phyloP scores from a whole-genome alignment of 106 monocot species.

The Posidonia australis region DNA sequence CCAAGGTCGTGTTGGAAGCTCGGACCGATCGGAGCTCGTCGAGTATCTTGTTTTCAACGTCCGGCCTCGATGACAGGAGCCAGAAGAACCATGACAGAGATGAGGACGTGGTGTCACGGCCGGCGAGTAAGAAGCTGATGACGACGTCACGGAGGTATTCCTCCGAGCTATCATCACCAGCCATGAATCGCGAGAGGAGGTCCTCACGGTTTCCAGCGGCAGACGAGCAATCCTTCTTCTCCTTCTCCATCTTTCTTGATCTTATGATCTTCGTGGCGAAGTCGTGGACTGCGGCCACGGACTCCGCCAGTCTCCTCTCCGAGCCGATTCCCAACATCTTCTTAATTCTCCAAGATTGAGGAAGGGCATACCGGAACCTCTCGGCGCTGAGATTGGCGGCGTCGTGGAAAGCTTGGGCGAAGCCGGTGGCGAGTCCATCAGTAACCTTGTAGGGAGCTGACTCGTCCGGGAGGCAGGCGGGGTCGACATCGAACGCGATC shows the following conservation, averaged over 20 bases:
- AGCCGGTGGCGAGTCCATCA: neutral
- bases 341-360: slow-evolving; percentile 18
- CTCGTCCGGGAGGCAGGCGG: slow-evolving; percentile 14
- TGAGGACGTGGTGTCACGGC: slow-evolving; percentile 16
- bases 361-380: slow-evolving; percentile 29
- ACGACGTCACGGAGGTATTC: slow-evolving; percentile 14
- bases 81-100: slow-evolving; percentile 21
- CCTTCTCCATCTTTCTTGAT: slow-evolving; percentile 8
- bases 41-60: slow-evolving; percentile 8
- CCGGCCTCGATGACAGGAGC: slow-evolving; percentile 10
- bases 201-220: neutral
- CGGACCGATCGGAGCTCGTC: slow-evolving; percentile 6
- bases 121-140: slow-evolving; percentile 12
- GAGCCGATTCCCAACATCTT: slow-evolving; percentile 15
- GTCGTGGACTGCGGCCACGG: slow-evolving; percentile 5
- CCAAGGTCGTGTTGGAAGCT: neutral
- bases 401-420: slow-evolving; percentile 29
- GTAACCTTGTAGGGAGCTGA: neutral
- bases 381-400: slow-evolving; percentile 20
- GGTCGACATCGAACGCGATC: slow-evolving; percentile 29
- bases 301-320: slow-evolving; percentile 12
- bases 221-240: neutral
- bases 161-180: slow-evolving; percentile 1
- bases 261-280: slow-evolving; percentile 15
- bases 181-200: slow-evolving; percentile 2